Percentiles rank a stretch among this genome's conserved stretches.
phyloP scores from a whole-genome alignment of 2,329 filamentous ascomycete genomes.

The Xylariaceae sp. region DNA sequence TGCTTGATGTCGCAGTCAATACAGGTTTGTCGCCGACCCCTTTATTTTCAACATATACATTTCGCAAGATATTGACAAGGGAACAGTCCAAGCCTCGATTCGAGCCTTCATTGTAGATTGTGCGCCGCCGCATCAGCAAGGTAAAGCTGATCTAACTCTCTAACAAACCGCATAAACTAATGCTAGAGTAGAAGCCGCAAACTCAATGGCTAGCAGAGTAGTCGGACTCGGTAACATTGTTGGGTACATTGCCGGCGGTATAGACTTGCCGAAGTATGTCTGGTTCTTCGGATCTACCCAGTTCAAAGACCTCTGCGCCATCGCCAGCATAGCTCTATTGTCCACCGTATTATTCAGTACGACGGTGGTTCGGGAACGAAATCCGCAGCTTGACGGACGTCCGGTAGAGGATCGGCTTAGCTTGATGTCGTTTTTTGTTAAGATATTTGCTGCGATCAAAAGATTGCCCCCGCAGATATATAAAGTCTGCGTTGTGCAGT shows the following conservation, averaged over 20 bases:
- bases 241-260: conserved; percentile 86
- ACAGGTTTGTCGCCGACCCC: conserved; percentile 63
- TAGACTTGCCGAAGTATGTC: conserved; percentile 75
- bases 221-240: conserved; percentile 89
- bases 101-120: conserved; percentile 94
- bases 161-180: conserved; percentile 7
- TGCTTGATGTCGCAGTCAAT: conserved; percentile 94
- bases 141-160: conserved; percentile 38
- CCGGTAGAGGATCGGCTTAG: conserved; percentile 67
- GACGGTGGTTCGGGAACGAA: conserved; percentile 74
- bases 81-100: conserved; percentile 82
- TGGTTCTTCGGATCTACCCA: conserved; percentile 86
- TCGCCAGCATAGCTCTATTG: conserved; percentile 77
- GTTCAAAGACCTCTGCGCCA: conserved; percentile 89
- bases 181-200: conserved; percentile 71
- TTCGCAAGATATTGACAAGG: conserved; percentile 19
- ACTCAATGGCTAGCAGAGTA: conserved; percentile 90
- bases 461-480: conserved; percentile 82
- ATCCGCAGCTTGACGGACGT: conserved; percentile 75
- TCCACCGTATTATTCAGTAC: conserved; percentile 76
- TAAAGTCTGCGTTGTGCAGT: conserved; percentile 81
- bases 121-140: conserved; percentile 88
- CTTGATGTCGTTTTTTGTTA: conserved; percentile 78
- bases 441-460: conserved; percentile 77
- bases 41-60: not conserved